Percentiles rank a stretch among this genome's conserved stretches.
These are phyloP conservation scores for Posidonia oceanica DNA, from an alignment of 116 monocot genomes.

Conservation along the genomic window DNA sequence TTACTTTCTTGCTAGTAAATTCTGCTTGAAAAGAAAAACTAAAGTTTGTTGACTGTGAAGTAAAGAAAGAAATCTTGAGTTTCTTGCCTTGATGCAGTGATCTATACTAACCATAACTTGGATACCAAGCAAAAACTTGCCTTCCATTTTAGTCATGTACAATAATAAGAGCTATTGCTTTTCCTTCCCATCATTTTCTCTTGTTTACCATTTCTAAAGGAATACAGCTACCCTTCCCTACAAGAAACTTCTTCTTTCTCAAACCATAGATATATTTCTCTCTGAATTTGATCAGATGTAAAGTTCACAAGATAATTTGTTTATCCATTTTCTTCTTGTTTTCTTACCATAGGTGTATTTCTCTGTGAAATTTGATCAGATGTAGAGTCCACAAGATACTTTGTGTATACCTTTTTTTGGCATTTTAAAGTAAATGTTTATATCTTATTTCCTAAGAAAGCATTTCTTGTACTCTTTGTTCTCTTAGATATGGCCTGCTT, in stretches of 20 bases:
- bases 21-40: background rate
- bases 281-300: background rate
- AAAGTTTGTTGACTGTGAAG: background rate
- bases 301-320: background rate
- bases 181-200: background rate
- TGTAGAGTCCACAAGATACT: background rate
- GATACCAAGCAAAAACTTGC: background rate
- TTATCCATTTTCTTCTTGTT: background rate
- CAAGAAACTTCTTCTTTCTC: background rate
- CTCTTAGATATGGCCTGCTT: background rate
- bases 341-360: too few species aligned
- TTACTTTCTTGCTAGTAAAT: background rate
- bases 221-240: background rate
- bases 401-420: background rate
- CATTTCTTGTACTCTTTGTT: conserved; percentile 9
- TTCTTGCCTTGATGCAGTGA: background rate
- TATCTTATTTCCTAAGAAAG: background rate
- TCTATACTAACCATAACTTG: background rate
- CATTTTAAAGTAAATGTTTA: background rate
- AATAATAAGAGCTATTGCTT: background rate
- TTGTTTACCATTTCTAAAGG: background rate
- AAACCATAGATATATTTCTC: background rate
- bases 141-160: background rate
- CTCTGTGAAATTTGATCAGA: background rate
- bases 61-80: background rate